Base-by-base conservation (phyloP, 371 early-diverging fungal genomes). In the Mucor piriformis region DNA sequence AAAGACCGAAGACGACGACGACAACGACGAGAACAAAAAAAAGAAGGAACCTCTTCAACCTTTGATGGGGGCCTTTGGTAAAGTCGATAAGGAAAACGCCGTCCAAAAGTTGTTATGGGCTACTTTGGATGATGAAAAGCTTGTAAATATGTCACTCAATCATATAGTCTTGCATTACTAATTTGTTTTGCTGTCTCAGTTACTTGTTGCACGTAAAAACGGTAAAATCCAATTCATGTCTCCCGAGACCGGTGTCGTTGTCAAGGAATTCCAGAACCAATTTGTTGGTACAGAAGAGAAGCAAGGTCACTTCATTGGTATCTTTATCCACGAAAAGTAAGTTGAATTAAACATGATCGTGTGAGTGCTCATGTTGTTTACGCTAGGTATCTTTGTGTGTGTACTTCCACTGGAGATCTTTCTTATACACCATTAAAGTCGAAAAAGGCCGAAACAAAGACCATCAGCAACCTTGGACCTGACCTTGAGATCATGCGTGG, bases 151-250 rank as follows among this genome's bases (percentile, higher is more conserved):
- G 4, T 6, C 4, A 4, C 29, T 8, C 29, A 29, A 3, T 3
- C 29, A 29, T 7, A 29, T 29, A 3, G 3, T 29, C 29, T 29
- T 29, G 5, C 29, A 3, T 29, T 29, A 5, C 7, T 29, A 6
- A 6, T 29, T 29, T 29, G 7, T 12, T 49, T 57, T 37, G 33
- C 54, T 38, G 7, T 18, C 32, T 16, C 63, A 79, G 81, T 58
- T 83, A 33, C 74, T 88, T 13, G 85, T 86, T 15, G 92, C 85
- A 12, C 78, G 88, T 46, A 82, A 82, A 62, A 82, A 79, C 65
- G 93, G 93, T 3, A 54, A 54, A 13, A 71, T 91, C 12, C 73
- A 87, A 32, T 74, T 82, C 59, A 49, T 88, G 61, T 71, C 73
- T 24, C 77, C 83, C 32, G 73, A 81, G 43, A 73, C 79, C 6